Evolutionary conservation across 164 flowering plant species (phyloP), one percentile per base, ranked within the genome.

Genomic region (Paratinospora sagittata): DNA sequence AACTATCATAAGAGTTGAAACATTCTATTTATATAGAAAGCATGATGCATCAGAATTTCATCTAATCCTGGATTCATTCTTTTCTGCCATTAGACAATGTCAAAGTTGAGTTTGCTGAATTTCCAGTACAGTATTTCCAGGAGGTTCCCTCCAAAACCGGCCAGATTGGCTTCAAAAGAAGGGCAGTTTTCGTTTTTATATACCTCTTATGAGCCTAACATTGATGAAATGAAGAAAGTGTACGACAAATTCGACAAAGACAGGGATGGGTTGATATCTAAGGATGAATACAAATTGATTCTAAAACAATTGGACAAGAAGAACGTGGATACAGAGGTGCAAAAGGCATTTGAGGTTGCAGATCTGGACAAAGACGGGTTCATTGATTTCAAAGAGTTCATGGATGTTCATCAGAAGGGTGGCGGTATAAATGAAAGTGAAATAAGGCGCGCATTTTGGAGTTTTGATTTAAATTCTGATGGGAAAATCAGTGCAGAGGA

Each of bases 401-500:
- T 87, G 82, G 89, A 88, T 58, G 86, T 81, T 55, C 88, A 90
- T 57, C 80, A 76, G 78, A 82, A 71, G 58, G 84, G 82, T 13
- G 90, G 92, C 6, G 95, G 89, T 52, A 70, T 89, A 26, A 84
- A 68, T 77, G 69, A 72, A 0, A 65, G 26, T 68, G 98, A 93
- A 65, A 83, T 93, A 73, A 79, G 77, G 27, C 76, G 76, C 45
- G 98, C 98, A 0, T 91, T 90, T 52, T 75, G 78, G 30, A 74
- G 82, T 2, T 89, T 85, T 76, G 98, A 93, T 80, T 72, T 74
- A 70, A 86, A 93, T 68, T 83, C 82, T 2, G 88, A 91, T 67
- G 97, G 96, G 73, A 90, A 80, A 65, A 90, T 93, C 62, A 87
- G 88, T 52, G 90, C 87, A 1, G 86, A 84, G 65, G 97, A 93